Conservation (phyloP, 1,139 yeast species). For the Scheffersomyces segobiensis region DNA sequence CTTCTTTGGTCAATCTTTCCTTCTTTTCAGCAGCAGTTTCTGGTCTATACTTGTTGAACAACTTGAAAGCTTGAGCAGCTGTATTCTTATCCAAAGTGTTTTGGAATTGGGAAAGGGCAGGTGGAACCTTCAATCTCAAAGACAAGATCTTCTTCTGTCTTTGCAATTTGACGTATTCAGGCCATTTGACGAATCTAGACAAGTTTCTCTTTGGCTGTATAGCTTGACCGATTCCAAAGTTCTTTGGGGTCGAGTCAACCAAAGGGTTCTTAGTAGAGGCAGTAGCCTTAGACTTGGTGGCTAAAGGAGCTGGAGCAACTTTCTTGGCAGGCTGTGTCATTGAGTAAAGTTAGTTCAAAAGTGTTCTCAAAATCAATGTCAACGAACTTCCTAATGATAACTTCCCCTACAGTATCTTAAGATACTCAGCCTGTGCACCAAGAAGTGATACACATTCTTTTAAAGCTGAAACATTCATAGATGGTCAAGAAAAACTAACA, state of each 20-base stretch:
- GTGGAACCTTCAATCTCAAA: constrained; percentile 97
- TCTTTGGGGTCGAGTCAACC: constrained; percentile 84
- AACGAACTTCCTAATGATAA: constrained; percentile 29
- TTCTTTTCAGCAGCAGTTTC: constrained; percentile 96
- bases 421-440: constrained; percentile 52
- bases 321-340: constrained; percentile 75
- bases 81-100: constrained; percentile 96
- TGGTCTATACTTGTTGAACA: constrained; percentile 98
- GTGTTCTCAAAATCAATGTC: constrained; percentile 30
- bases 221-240: constrained; percentile 95
- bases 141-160: constrained; percentile 96
- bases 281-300: constrained; percentile 45
- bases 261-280: constrained; percentile 56
- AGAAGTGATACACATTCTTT: constrained; percentile 37
- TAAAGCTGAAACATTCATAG: neutral
- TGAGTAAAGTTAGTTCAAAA: constrained; percentile 50
- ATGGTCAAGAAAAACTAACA: constrained; percentile 1
- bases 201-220: constrained; percentile 95
- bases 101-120: constrained; percentile 95
- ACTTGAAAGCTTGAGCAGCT: constrained; percentile 94
- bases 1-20: constrained; percentile 98
- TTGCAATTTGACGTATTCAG: constrained; percentile 94
- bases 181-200: constrained; percentile 97
- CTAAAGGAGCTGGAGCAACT: constrained; percentile 91
- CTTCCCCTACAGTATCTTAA: constrained; percentile 43